Conservation (phyloP, 2,329 filamentous ascomycete species). For the Ophiocordyceps camponoti-saundersi region DNA sequence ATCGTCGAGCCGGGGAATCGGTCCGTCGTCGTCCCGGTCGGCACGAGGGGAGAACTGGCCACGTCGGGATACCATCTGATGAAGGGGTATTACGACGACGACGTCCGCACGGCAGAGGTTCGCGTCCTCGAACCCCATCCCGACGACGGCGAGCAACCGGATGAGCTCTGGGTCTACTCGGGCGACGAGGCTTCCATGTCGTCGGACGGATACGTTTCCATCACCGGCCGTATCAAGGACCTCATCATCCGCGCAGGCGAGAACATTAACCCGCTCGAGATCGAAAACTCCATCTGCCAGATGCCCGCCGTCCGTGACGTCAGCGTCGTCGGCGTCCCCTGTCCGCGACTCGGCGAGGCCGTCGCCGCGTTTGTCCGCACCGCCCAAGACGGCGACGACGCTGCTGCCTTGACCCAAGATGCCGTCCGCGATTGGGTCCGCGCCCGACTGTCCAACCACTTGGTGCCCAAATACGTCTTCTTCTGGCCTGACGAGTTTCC, state of each 20-base stretch:
- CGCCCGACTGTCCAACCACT: conserved; percentile 49
- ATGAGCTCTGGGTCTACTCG: conserved; percentile 70
- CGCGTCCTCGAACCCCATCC: conserved; percentile 28
- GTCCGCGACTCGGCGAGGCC: conserved; percentile 69
- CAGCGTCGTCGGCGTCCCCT: conserved; percentile 69
- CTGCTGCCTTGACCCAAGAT: conserved; percentile 28
- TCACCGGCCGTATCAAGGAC: conserved; percentile 88
- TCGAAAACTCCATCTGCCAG: conserved; percentile 73
- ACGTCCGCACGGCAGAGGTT: conserved; percentile 50
- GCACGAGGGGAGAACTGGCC: conserved; percentile 62
- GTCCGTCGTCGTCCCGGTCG: conserved; percentile 39
- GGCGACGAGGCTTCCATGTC: conserved; percentile 88
- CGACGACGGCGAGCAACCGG: conserved; percentile 1
- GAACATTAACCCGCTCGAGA: conserved; percentile 86
- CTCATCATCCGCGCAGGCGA: conserved; percentile 89
- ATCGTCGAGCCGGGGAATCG: conserved; percentile 55
- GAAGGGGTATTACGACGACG: conserved; percentile 78
- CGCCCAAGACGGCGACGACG: conserved; percentile 2
- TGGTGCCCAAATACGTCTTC: conserved; percentile 68
- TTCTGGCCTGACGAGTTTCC: conserved; percentile 77
- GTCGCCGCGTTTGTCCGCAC: conserved; percentile 70
- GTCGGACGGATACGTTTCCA: conserved; percentile 63
- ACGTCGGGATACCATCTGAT: conserved; percentile 76
- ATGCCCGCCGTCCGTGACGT: conserved; percentile 57
- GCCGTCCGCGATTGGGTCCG: conserved; percentile 58